phyloP scores from a whole-genome alignment of 805 yeast species.

The Suhomyces sp. region DNA sequence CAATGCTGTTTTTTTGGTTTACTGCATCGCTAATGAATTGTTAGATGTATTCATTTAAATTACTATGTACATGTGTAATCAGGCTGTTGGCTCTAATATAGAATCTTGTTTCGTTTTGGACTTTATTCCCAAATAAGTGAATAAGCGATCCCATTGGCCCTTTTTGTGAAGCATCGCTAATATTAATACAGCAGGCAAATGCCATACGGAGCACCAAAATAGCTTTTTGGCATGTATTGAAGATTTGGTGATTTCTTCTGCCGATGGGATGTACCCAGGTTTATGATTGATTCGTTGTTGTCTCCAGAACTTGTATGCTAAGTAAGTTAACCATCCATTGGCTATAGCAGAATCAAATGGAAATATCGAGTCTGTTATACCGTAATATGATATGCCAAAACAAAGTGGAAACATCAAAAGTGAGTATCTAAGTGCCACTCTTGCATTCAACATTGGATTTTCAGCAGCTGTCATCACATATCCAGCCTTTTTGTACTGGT shows the following conservation, averaged over 20 bases:
- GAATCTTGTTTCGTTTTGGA: background rate
- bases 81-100: background rate
- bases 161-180: constrained; percentile 93
- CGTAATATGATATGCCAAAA: constrained; percentile 71
- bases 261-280: constrained; percentile 39
- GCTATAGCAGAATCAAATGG: constrained; percentile 76
- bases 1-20: too few species aligned
- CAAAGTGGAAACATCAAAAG: constrained; percentile 93
- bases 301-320: constrained; percentile 80
- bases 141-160: constrained; percentile 81
- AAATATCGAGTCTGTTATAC: constrained; percentile 79
- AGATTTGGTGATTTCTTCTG: constrained; percentile 59
- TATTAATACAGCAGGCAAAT: constrained; percentile 82
- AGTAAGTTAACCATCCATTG: constrained; percentile 81
- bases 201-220: constrained; percentile 94
- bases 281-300: constrained; percentile 69
- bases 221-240: constrained; percentile 73
- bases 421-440: constrained; percentile 89
- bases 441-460: constrained; percentile 85
- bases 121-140: constrained; percentile 21
- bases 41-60: background rate
- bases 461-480: constrained; percentile 97
- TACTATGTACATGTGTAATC: background rate
- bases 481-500: constrained; percentile 89
- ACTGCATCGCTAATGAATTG: background rate